Base-by-base conservation (phyloP, 169 alveolate species). In the Perkinsus olseni region DNA sequence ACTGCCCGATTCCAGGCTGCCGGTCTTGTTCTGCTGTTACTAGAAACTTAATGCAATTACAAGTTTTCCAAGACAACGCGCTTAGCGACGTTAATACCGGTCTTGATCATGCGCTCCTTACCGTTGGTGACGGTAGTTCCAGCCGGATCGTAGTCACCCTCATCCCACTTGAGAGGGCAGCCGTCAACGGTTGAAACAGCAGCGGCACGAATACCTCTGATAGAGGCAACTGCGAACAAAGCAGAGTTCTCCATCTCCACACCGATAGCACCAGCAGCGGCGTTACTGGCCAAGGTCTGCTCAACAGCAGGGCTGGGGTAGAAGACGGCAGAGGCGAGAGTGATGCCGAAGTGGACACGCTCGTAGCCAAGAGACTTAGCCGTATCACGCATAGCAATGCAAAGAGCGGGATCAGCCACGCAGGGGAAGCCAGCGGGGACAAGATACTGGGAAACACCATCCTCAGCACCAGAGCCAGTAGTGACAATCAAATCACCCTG, bases 131-230 rank as follows among this genome's bases (percentile, higher is more conserved):
- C 50, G 11, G 50, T 40, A 11, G 50, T 40, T 40, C 50, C 50
- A 40, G 50, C 50, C 50, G 50, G 50, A 74, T 74, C 39, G 91
- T 37, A 37, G 91, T 74, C 91, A 37, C 91, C 91, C 39, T 74
- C 91, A 74, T 74, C 39, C 91, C 91, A 74, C 39, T 74, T 74
- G 39, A 74, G 91, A 37, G 91, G 91, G 39, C 91, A 74, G 38
- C 91, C 91, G 11, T 74, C 91, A 11, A 74, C 91, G 39, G 39
- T 74, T 37, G 39, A 74, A 11, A 74, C 11, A 37, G 48, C 91
- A 37, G 48, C 91, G 11, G 91, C 39, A 11, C 39, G 38, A 74
- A 74, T 38, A 37, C 39, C 39, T 11, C 39, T 37, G 38, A 74
- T 37, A 74, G 91, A 37, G 38, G 48, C 91, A 74, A 74, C 48